Evolutionary conservation across 768 basidiomycete genomes (phyloP).

Genomic region (Boletus bicolor): DNA sequence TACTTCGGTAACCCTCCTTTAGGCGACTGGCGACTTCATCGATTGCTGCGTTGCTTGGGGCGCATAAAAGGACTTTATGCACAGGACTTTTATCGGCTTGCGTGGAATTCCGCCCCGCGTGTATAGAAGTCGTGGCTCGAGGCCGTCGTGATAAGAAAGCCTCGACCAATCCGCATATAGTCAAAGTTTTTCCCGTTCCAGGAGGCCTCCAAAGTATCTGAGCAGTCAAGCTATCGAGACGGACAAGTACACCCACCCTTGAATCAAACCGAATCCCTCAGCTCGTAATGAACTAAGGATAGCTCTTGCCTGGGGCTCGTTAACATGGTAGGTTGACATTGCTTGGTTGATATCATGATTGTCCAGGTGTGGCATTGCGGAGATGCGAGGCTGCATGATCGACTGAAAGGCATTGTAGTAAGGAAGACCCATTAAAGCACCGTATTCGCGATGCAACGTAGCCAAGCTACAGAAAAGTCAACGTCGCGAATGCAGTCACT

Average conservation of each 20-base stretch:
- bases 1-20: conserved; percentile 68
- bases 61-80: conserved; percentile 85
- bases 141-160: conserved; percentile 67
- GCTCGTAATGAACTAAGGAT: conserved; percentile 71
- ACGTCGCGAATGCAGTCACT: not conserved
- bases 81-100: conserved; percentile 43
- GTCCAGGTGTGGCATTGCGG: conserved; percentile 44
- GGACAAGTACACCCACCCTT: conserved; percentile 64
- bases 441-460: conserved; percentile 91
- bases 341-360: conserved; percentile 53
- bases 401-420: conserved; percentile 76
- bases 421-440: conserved; percentile 75
- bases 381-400: conserved; percentile 67
- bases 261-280: conserved; percentile 85
- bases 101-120: conserved; percentile 42
- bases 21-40: conserved; percentile 92
- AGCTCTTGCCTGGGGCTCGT: conserved; percentile 92
- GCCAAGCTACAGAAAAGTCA: conserved; percentile 56
- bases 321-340: conserved; percentile 72
- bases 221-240: not conserved
- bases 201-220: conserved; percentile 63
- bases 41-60: conserved; percentile 97
- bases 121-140: conserved; percentile 45
- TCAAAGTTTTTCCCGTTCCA: conserved; percentile 98
- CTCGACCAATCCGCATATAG: conserved; percentile 92